Evolutionary conservation across 106 monocot species (phyloP), one percentile per base, ranked within the genome.

Genomic region (Dioscorea zingiberensis): DNA sequence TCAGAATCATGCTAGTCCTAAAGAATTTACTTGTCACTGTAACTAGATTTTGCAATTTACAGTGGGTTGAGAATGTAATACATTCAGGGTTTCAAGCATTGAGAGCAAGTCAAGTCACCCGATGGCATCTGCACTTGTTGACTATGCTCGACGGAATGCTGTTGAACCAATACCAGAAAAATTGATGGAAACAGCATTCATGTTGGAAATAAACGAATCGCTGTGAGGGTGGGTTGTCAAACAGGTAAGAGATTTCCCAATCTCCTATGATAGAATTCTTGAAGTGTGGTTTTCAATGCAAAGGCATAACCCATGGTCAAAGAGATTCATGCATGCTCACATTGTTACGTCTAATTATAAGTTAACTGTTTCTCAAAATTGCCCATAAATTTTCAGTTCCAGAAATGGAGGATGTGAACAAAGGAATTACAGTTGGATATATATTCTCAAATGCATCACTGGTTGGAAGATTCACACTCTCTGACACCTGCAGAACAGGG

Each of bases 61-160:
- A n/a, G n/a, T n/a, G n/a, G n/a, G n/a, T n/a, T n/a, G n/a, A n/a
- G n/a, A n/a, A n/a, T 38, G 38, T 2, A 4, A 15, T 51, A 16
- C 44, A 68, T 27, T 68, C 81, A 97, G 97, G 97, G 84, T 93
- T 46, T 79, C 93, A 69, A 98, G 97, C 69, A 66, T 93, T 25
- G 97, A 98, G 74, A 82, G 92, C 59, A 98, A 93, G 74, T 98
- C 97, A 44, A 89, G 84, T 66, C 97, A 98, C 55, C 97, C 97
- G 18, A 93, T 98, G 92, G 92, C 97, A 56, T 62, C 92, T 13
- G 86, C 93, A 18, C 80, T 98, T 7, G 77, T 84, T 38, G 82
- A 92, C 21, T 64, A 93, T 72, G 89, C 97, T 47, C 83, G 74
- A 14, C 78, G 62, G 16, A 88, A 84, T n/a, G 79, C 79, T 2